Base-by-base conservation (phyloP, 495 filamentous ascomycete genomes). In the Hyphodiscus hymeniophilus region DNA sequence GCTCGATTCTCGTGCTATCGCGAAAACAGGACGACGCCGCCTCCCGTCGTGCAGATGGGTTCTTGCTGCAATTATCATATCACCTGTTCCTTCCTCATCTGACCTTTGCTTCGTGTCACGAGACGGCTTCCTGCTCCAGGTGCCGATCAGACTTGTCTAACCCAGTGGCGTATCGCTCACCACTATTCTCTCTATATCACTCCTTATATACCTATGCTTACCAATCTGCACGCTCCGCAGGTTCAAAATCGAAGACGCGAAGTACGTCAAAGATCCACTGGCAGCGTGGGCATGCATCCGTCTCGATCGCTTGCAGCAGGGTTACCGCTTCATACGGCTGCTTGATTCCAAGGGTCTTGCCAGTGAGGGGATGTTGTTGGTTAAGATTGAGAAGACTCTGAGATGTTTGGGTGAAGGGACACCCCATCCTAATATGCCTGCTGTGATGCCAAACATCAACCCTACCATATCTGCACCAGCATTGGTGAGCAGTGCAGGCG, bases 221-320 rank as follows among this genome's bases (percentile, higher is more conserved):
- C 26, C 10, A 10, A 28, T 10, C 26, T 28, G 4, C 26, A 28
- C 26, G 4, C 26, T 18, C 4, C 31, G 8, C 26, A 87, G 91
- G 46, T 87, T 96, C 64, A 85, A 94, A 61, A 72, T 96, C 54
- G 80, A 85, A 60, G 85, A 95, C 57, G 81, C 91, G 50, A 82
- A 89, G 54, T 60, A 57, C 23, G 79, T 79, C 2, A 73, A 75
- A 48, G 88, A 95, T 54, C 70, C 81, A 39, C 60, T 94, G 31
- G 87, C 85, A 16, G 87, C 82, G 10, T 97, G 91, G 91, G 79
- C 87, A 7, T 94, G 89, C 59, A 79, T 94, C 46, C 73, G 88
- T 16, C 75, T 96, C 0, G 87, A 95, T 64, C 75, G 87, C 13
- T 63, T 95, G 44, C 76, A 79, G 38, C 60, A 73, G 31, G 91